Evolutionary conservation across 164 flowering plant species (phyloP), one percentile per base, ranked within the genome.

Genomic region (Umbellularia californica): DNA sequence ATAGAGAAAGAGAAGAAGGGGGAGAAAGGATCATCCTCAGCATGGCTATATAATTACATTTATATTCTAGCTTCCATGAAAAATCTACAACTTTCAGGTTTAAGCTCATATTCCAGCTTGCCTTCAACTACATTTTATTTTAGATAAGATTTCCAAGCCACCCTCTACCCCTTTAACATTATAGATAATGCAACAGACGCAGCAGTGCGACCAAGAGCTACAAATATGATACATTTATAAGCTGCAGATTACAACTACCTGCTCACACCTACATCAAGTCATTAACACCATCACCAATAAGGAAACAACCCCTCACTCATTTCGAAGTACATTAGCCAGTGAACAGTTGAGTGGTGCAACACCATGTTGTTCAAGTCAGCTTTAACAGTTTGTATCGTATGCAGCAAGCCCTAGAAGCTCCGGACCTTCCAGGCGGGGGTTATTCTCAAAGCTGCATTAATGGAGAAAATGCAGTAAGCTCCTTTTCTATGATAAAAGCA

Each of bases 361-460:
- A 19, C 28, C 30, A 23, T 19, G n/a, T 14, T 69, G 33, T 20
- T 47, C 52, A 11, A 51, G 41, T 69, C 14, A 51, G 9, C 5
- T 30, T 65, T 64, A 82, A 88, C 97, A 93, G 85, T 90, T 90
- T 64, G 93, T 93, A 70, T 93, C 96, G 51, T 93, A 93, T 20
- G 77, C 79, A 50, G 89, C 98, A n/a, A 93, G 93, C 27, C 98
- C 98, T 76, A 77, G 84, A 87, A 93, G 77, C 83, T 93, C 95
- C 20, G 97, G 98, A 35, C 98, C 98, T 87, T 93, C 98, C 66
- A 92, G 79, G 2, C 91, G 87, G 58, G 90, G 93, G 76, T 93
- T 91, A 77, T 92, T 88, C 83, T 91, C 96, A 69, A 93, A 93
- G 86, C 98, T 93, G 47, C 69, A 67, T n/a, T 22, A 22, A 7